Evolutionary conservation across 2,329 filamentous ascomycete species (phyloP).

Genomic region (Coniochaeta prunicola): DNA sequence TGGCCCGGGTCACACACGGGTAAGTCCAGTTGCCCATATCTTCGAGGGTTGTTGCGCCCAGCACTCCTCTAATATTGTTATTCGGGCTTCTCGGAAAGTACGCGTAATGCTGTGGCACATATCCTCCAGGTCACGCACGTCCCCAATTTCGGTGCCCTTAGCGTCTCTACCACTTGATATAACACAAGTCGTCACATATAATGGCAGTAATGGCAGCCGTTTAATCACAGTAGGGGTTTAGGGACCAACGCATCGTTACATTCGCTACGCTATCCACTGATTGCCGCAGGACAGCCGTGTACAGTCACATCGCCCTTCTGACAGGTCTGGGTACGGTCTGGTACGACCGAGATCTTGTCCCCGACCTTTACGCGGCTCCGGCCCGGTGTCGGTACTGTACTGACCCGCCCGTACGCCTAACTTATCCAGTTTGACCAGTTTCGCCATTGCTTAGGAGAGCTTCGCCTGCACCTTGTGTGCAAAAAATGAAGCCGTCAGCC

Average conservation of each 20-base stretch:
- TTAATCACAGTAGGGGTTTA: background rate
- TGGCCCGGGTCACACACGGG: background rate
- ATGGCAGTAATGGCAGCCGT: background rate
- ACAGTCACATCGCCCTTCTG: background rate
- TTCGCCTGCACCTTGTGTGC: too few relatives aligned
- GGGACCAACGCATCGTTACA: background rate
- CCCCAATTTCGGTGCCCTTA: background rate
- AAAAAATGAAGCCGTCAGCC: too few relatives aligned
- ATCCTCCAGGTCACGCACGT: background rate
- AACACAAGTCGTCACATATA: background rate
- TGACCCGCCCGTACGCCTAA: too few relatives aligned
- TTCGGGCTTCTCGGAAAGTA: background rate
- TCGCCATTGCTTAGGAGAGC: too few relatives aligned
- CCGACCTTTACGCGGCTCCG: background rate
- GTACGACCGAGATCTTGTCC: background rate
- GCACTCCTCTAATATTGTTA: background rate
- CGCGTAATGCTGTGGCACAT: background rate
- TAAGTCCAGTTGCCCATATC: background rate
- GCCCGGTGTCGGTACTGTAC: background rate
- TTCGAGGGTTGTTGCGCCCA: background rate
- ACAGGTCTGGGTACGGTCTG: background rate
- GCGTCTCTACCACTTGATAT: background rate
- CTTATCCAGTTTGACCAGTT: too few relatives aligned
- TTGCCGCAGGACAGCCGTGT: background rate
- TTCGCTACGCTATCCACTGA: background rate